These are phyloP conservation scores for Pythium scleroteichum DNA, from an alignment of 352 stramenopile genomes.

Conservation along the genomic window DNA sequence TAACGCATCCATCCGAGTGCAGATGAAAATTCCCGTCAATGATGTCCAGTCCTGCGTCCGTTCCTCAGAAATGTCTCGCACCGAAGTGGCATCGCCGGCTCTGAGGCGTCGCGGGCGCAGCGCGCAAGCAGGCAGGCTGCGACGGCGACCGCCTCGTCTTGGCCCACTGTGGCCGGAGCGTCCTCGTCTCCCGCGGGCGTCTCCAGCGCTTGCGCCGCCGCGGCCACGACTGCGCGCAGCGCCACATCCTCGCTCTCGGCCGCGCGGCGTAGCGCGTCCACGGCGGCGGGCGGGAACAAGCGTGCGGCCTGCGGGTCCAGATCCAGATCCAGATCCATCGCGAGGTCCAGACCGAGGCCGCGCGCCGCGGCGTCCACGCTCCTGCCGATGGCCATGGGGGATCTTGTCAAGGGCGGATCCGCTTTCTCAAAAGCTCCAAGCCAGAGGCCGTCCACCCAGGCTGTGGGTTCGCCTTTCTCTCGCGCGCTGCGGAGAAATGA, in stretches of 20 bases:
- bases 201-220: conserved; percentile 2
- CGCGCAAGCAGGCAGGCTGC: conserved; percentile 18
- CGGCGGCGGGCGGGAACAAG: conserved; percentile 11
- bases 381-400: conserved; percentile 22
- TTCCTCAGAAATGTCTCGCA: conserved; percentile 16
- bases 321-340: neutral
- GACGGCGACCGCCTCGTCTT: conserved; percentile 13
- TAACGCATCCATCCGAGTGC: neutral
- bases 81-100: neutral
- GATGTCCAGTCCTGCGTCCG: too few species aligned
- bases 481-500: neutral
- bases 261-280: conserved; percentile 4
- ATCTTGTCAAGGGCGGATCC: conserved; percentile 4
- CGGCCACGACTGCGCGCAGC: conserved; percentile 12
- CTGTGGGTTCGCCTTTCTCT: conserved; percentile 1
- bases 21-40: neutral
- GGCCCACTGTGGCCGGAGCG: neutral
- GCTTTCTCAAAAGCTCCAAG: neutral
- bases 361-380: conserved; percentile 7
- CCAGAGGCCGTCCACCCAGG: neutral
- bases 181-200: conserved; percentile 7
- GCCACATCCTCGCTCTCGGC: neutral
- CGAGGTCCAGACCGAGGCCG: neutral
- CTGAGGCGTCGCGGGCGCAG: conserved; percentile 17
- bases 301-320: conserved; percentile 9